These are phyloP conservation scores for Ceratobasidium sp. DNA, from an alignment of 1,284 basidiomycete genomes.

Conservation along the genomic window DNA sequence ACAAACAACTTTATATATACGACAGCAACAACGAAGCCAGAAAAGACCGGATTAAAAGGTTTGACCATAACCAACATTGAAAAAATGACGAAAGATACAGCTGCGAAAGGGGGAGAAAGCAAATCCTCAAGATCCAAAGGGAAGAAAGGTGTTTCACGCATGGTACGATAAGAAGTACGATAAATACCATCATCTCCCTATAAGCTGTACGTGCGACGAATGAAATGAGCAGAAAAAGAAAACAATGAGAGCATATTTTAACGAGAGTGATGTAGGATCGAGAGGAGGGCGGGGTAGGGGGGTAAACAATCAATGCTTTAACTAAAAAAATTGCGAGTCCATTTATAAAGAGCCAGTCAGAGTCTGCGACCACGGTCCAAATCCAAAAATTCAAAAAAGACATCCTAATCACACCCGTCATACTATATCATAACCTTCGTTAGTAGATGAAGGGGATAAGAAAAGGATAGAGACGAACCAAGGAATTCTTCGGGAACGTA, in stretches of 20 bases:
- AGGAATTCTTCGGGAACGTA: conserved; percentile 45
- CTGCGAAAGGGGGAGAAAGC: neutral
- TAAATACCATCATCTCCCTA: conserved; percentile 23
- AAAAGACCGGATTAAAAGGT: conserved; percentile 6
- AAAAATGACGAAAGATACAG: neutral
- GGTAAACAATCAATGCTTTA: conserved; percentile 15
- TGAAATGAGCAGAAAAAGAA: neutral
- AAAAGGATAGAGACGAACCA: conserved; percentile 36
- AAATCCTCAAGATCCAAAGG: neutral
- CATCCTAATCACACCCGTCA: conserved; percentile 27
- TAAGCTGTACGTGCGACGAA: too few relatives aligned
- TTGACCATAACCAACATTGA: neutral
- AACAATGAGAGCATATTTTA: conserved; percentile 20
- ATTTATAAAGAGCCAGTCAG: conserved; percentile 29
- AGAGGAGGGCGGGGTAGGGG: neutral
- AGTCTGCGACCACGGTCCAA: conserved; percentile 20
- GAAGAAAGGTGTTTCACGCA: neutral
- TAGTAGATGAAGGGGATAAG: neutral
- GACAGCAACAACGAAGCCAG: neutral
- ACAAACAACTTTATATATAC: neutral
- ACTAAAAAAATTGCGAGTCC: conserved; percentile 35
- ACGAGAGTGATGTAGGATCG: conserved; percentile 2
- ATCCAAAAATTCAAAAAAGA: conserved; percentile 30
- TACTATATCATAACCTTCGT: conserved; percentile 12
- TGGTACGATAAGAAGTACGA: too few relatives aligned